Conservation (phyloP, 1,284 basidiomycete genomes). For the Pseudozyma sp. region DNA sequence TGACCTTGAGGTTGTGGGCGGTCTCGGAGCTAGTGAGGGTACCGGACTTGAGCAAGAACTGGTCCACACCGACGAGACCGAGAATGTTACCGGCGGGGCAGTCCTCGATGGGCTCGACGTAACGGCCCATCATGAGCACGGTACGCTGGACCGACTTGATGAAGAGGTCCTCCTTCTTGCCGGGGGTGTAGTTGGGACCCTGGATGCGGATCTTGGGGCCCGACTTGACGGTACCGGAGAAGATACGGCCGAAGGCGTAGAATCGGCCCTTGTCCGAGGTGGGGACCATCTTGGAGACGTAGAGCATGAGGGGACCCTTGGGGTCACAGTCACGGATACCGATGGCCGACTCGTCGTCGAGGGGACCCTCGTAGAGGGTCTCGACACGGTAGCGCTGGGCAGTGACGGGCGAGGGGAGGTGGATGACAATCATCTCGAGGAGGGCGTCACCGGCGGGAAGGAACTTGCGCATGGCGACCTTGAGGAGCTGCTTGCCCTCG, state of each 20-base stretch:
- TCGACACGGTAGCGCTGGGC: conserved; percentile 99
- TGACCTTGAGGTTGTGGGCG: conserved; percentile 99
- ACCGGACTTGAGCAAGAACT: conserved; percentile 98
- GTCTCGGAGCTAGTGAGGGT: conserved; percentile 98
- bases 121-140: conserved; percentile 99
- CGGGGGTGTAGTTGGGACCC: conserved; percentile 97
- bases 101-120: conserved; percentile 98
- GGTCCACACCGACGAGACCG: conserved; percentile 99
- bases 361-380: conserved; percentile 99
- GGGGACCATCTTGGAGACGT: conserved; percentile 99
- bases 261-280: conserved; percentile 99
- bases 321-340: conserved; percentile 99
- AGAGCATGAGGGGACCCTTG: conserved; percentile 94
- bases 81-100: conserved; percentile 99
- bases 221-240: conserved; percentile 95
- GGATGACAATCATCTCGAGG: conserved; percentile 99
- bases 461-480: conserved; percentile 99
- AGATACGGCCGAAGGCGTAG: conserved; percentile 99
- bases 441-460: conserved; percentile 98
- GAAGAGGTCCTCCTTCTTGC: conserved; percentile 99
- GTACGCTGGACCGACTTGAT: conserved; percentile 99
- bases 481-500: conserved; percentile 96
- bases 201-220: conserved; percentile 99
- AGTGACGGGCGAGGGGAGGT: conserved; percentile 89
- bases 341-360: conserved; percentile 99